Evolutionary conservation across 495 filamentous ascomycete genomes (phyloP).

Genomic region (Tetracladium marchalianum): DNA sequence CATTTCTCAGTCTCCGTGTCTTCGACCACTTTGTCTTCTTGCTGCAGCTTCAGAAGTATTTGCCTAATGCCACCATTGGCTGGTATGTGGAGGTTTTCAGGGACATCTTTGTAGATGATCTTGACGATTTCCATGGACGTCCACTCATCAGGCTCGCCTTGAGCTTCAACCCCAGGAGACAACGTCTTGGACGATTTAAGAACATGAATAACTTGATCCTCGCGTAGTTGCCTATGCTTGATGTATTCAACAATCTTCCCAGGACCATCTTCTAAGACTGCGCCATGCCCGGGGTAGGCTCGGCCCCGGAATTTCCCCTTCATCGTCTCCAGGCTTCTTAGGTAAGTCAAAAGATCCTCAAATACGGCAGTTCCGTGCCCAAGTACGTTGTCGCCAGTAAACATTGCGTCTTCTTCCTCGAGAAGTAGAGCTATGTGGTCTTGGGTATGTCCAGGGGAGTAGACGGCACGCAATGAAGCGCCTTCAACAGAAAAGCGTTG

Average conservation of each 20-base stretch:
- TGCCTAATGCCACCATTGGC: slow-evolving; percentile 59
- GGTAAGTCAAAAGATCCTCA: slow-evolving; percentile 66
- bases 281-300: slow-evolving; percentile 87
- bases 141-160: slow-evolving; percentile 32
- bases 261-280: slow-evolving; percentile 56
- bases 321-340: slow-evolving; percentile 68
- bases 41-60: slow-evolving; percentile 59
- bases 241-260: slow-evolving; percentile 72
- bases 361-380: slow-evolving; percentile 92
- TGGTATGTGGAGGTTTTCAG: slow-evolving; percentile 62
- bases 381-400: slow-evolving; percentile 91
- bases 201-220: slow-evolving; percentile 69
- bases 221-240: slow-evolving; percentile 63
- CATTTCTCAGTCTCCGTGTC: slow-evolving; percentile 39
- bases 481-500: slow-evolving; percentile 68
- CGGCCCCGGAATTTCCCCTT: slow-evolving; percentile 47
- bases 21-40: slow-evolving; percentile 50
- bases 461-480: slow-evolving; percentile 61
- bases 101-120: slow-evolving; percentile 70
- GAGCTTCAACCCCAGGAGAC: slow-evolving; percentile 11
- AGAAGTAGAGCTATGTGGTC: slow-evolving; percentile 76
- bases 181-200: slow-evolving; percentile 35
- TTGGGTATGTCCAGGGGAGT: slow-evolving; percentile 76
- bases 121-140: slow-evolving; percentile 75
- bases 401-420: slow-evolving; percentile 73